Evolutionary conservation across 2,329 filamentous ascomycete genomes (phyloP).

Genomic region (Coniosporium tulheliwenetii): DNA sequence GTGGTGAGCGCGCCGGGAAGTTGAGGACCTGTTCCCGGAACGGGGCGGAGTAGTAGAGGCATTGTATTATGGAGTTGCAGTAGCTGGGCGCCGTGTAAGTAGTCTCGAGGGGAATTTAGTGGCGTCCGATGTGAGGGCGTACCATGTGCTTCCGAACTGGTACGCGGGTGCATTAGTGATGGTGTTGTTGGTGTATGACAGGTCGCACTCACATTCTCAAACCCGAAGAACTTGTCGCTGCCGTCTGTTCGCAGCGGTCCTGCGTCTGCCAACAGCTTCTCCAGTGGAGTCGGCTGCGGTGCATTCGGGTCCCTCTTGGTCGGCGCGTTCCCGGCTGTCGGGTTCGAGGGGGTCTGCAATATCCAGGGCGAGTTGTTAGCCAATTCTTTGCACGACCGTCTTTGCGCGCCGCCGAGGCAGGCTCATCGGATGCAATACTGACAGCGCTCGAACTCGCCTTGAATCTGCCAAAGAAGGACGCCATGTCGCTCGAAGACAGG

Average conservation of each 20-base stretch:
- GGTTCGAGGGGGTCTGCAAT: slow-evolving; percentile 29
- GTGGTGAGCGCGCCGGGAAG: slow-evolving; percentile 61
- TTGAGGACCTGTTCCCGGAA: slow-evolving; percentile 91
- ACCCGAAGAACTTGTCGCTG: slow-evolving; percentile 94
- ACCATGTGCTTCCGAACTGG: slow-evolving; percentile 97
- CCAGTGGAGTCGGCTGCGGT: slow-evolving; percentile 40
- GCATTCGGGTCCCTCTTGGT: slow-evolving; percentile 43
- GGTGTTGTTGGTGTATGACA: background rate
- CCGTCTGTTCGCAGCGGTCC: slow-evolving; percentile 73
- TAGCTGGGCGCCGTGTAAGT: slow-evolving; percentile 44
- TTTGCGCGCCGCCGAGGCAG: slow-evolving; percentile 8
- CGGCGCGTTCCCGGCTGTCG: slow-evolving; percentile 28
- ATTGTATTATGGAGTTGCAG: slow-evolving; percentile 96
- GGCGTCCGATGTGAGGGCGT: slow-evolving; percentile 18
- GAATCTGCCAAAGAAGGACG: slow-evolving; percentile 38
- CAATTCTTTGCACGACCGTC: background rate
- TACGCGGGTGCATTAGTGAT: slow-evolving; percentile 6
- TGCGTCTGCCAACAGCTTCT: slow-evolving; percentile 67
- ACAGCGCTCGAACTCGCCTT: slow-evolving; percentile 27
- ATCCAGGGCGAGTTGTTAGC: too few relatives aligned
- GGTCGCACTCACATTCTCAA: slow-evolving; percentile 70
- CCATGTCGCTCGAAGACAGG: slow-evolving; percentile 21
- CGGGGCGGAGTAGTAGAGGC: slow-evolving; percentile 84
- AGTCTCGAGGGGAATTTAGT: slow-evolving; percentile 6
- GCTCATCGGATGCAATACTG: slow-evolving; percentile 11